Evolutionary conservation across 2,329 filamentous ascomycete genomes (phyloP), one percentile per base, ranked within the genome.

Genomic region (Penicillium sp.): DNA sequence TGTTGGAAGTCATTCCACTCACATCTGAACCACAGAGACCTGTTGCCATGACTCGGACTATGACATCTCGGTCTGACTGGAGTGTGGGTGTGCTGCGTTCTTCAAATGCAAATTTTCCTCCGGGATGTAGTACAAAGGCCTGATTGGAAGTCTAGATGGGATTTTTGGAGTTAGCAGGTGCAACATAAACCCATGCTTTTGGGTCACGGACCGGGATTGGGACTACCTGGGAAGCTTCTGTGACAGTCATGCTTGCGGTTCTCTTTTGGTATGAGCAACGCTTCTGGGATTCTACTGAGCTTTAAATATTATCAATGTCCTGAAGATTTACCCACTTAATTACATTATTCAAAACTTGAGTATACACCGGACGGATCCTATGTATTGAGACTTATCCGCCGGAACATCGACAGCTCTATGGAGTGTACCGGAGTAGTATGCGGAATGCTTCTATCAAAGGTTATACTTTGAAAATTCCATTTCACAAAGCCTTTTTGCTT

Each of bases 1-100:
- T 22, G 22, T 2, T 22, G 1, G 28, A 45, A n/a, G 28, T 12
- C 19, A 11, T 28, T 8, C 6, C 7, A 56, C 64, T 82, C 60
- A 88, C 88, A 73, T 94, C 90, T 52, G 86, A 89, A 55, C 90
- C 90, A 78, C 90, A 93, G 75, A 94, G 92, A 62, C 89, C 89
- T 2, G 90, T 94, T 79, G 87, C 91, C 77, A 88, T 86, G 61
- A 91, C 80, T 69, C 86, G 84, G 55, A 93, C 85, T 67, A 91
- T 82, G 60, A 93, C 89, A 72, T 92, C 86, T 77, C 90, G 81
- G 22, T 62, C 57, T 28, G 66, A 61, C 9, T 65, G 47, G 19
- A 69, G 38, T 0, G 37, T 50, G 12, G 65, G 66, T 31, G 37
- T 48, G n/a, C 35, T 48, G 25, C 64, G 60, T 26, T 61, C 50